Percentiles rank a stretch among this genome's conserved stretches.
Evolutionary conservation across 805 yeast species (phyloP).

Genomic region (Saccharomycopsis synnaedendra): DNA sequence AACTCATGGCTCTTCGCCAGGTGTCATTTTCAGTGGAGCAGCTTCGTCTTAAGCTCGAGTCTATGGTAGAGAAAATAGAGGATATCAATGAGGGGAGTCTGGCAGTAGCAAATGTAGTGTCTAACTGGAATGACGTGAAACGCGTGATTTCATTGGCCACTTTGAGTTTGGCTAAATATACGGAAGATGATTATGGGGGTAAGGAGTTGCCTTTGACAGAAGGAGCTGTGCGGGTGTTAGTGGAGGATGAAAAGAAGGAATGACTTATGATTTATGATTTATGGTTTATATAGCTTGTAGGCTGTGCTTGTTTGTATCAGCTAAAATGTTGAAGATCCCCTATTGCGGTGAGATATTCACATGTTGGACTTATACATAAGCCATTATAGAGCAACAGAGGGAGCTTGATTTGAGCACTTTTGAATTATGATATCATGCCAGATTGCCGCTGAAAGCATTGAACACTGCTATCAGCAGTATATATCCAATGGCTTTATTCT

Average conservation of each 20-base stretch:
- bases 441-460: too few species aligned
- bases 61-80: constrained; percentile 10
- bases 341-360: too few species aligned
- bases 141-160: constrained; percentile 51
- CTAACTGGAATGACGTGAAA: constrained; percentile 55
- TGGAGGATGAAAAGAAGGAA: constrained; percentile 4
- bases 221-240: constrained; percentile 21
- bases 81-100: constrained; percentile 37
- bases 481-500: too few species aligned
- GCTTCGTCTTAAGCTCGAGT: constrained; percentile 11
- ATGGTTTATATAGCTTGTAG: too few species aligned
- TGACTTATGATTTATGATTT: not conserved
- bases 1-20: constrained; percentile 15
- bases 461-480: too few species aligned
- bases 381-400: too few species aligned
- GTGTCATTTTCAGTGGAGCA: constrained; percentile 16
- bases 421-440: too few species aligned
- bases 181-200: constrained; percentile 31
- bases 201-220: constrained; percentile 21
- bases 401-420: too few species aligned
- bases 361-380: too few species aligned
- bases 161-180: constrained; percentile 24
- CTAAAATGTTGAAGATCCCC: too few species aligned
- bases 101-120: constrained; percentile 44
- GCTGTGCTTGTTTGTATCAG: too few species aligned